A percentile compares a stretch with the other conserved stretches of the same genome.
Evolutionary conservation across 306 rosid species (phyloP).

Genomic region (Quercus gilva): DNA sequence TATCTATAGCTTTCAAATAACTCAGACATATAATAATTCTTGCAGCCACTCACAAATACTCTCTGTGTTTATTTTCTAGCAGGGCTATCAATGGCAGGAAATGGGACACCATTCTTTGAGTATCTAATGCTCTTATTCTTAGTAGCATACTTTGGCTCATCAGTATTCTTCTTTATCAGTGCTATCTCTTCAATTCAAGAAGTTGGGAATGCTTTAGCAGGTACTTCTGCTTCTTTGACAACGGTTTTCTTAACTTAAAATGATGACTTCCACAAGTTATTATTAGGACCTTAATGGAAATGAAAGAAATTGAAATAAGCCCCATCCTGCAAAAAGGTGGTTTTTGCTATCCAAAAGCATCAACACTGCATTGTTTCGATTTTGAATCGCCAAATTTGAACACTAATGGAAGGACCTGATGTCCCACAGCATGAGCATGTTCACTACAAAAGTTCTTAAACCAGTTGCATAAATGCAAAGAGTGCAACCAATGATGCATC

Average conservation of each 20-base stretch:
- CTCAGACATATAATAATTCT: background rate
- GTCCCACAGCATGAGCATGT: background rate
- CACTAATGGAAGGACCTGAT: background rate
- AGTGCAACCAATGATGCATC: too few relatives aligned
- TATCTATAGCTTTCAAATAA: background rate
- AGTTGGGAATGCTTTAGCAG: conserved; percentile 10
- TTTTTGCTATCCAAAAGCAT: background rate
- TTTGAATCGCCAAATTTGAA: background rate
- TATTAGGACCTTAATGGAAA: background rate
- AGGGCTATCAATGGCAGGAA: background rate
- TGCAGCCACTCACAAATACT: conserved; percentile 4
- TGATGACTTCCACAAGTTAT: background rate
- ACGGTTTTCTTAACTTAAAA: too few relatives aligned
- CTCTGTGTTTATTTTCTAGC: background rate
- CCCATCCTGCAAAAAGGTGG: background rate
- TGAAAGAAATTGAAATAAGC: background rate
- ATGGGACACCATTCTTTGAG: conserved; percentile 1
- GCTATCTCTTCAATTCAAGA: conserved; percentile 7
- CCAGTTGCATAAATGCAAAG: background rate
- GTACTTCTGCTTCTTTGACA: background rate
- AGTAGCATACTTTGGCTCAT: conserved; percentile 3
- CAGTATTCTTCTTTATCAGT: conserved; percentile 10
- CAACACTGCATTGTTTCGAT: background rate
- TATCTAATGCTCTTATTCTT: conserved; percentile 2
- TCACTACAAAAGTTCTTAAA: background rate